Base-by-base conservation (phyloP, 805 yeast genomes). In the Candida takata region DNA sequence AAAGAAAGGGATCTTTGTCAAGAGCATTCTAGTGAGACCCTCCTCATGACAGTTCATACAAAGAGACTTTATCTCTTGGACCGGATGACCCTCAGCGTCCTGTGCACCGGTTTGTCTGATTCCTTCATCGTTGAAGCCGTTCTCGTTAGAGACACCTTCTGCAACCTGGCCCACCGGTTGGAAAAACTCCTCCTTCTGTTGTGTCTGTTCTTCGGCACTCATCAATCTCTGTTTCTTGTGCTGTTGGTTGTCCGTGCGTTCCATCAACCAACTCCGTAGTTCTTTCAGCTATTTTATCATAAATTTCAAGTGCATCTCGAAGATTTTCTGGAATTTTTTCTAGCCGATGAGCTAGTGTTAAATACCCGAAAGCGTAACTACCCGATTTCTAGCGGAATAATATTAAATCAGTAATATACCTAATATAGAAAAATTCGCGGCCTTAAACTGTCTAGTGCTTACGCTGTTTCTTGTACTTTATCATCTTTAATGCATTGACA, bases 21-120 rank as follows among this genome's bases (percentile, higher is more conserved):
- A 66, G 29, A 92, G 67, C 57, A 92, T 59, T 47, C 94, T 66
- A 5, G 98, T 92, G 35, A 68, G 68, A 40, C 99, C 99, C 38
- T 76, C 72, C 47, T 90, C 66, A 44, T 79, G 84, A 61, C 99
- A 92, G 67, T 84, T 85, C 96, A 92, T 88, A 66, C 99, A 92
- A 27, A 92, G 64, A 8, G 97, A 86, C 55, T 90, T 90, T 44
- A 92, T 75, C 58, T 92, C 97, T 58, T 88, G 97, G 14, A 92
- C 95, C 2, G 96, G 95, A 48, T 86, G 92, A 5, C 96, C 96
- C 57, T 78, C 79, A 8, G 82, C 80, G 56, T 86, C 96, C 5
- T 64, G 64, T 17, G 88, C 90, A 16, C 92, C 95, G 1, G 94
- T 84, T 25, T 70, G 61, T 38, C 66, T 68, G 30, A 82, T 67